Evolutionary conservation across 2,329 filamentous ascomycete species (phyloP).

Genomic region (Aspergillus texensis): DNA sequence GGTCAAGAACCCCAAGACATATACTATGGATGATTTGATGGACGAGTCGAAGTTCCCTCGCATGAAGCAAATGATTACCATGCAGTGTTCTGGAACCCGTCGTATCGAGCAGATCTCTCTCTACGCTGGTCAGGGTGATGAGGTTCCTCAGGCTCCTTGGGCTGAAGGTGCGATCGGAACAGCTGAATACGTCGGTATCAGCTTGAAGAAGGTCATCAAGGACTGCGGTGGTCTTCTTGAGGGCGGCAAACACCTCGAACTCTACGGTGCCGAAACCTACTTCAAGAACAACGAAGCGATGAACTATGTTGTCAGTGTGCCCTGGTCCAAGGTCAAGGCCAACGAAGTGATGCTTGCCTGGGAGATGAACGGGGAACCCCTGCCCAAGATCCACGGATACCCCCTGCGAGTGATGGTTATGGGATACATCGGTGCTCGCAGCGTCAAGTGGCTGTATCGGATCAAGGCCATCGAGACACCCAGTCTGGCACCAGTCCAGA

Average conservation of each 20-base stretch:
- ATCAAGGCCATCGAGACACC: constrained; percentile 63
- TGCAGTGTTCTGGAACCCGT: constrained; percentile 71
- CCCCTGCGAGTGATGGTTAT: constrained; percentile 65
- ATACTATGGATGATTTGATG: constrained; percentile 63
- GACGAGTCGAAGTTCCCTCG: constrained; percentile 64
- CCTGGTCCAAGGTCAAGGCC: constrained; percentile 67
- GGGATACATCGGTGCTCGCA: constrained; percentile 69
- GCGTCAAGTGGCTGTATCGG: constrained; percentile 65
- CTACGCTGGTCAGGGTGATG: constrained; percentile 69
- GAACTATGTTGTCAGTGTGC: constrained; percentile 70
- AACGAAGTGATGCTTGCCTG: constrained; percentile 69
- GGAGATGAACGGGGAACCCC: constrained; percentile 70
- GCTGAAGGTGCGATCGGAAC: constrained; percentile 70
- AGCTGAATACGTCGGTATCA: constrained; percentile 64
- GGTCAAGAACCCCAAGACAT: constrained; percentile 59
- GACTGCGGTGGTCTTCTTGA: constrained; percentile 64
- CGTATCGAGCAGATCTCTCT: constrained; percentile 68
- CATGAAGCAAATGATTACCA: constrained; percentile 59
- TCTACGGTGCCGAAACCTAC: constrained; percentile 72
- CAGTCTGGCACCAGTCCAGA: constrained; percentile 63
- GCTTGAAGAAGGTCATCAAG: constrained; percentile 71
- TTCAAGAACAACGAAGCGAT: constrained; percentile 67
- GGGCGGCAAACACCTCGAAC: constrained; percentile 64
- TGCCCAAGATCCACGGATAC: constrained; percentile 68
- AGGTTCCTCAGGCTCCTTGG: constrained; percentile 56